Conservation (phyloP, 495 filamentous ascomycete species). For the Aspergillus kassunensis region DNA sequence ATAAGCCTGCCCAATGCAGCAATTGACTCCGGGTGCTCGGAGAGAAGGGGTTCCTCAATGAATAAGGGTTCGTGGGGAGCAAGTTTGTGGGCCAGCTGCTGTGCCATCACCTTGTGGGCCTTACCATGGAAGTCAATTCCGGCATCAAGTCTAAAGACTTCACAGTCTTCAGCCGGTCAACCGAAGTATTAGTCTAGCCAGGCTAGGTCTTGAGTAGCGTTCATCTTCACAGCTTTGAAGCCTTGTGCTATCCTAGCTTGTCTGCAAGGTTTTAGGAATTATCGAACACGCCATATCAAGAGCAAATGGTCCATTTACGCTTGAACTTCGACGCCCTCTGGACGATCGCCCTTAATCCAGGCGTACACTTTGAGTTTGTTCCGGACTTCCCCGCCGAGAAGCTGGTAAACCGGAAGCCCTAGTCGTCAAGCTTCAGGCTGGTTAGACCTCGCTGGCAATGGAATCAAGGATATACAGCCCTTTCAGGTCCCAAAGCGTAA, state of each 20-base stretch:
- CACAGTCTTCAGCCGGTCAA: constrained; percentile 63
- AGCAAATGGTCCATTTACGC: neutral
- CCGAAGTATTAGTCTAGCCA: constrained; percentile 68
- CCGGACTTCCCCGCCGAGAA: constrained; percentile 69
- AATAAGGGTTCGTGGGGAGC: constrained; percentile 68
- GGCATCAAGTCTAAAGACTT: constrained; percentile 64
- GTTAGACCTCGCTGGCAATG: neutral
- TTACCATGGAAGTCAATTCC: constrained; percentile 75
- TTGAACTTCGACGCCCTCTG: constrained; percentile 53
- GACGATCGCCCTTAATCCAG: constrained; percentile 79
- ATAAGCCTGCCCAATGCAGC: constrained; percentile 58
- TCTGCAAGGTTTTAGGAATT: constrained; percentile 40
- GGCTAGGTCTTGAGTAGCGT: constrained; percentile 69
- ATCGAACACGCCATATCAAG: neutral
- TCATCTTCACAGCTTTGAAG: constrained; percentile 74
- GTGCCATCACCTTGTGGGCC: constrained; percentile 74
- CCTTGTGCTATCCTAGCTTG: constrained; percentile 63
- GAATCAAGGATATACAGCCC: constrained; percentile 5
- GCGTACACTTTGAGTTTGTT: constrained; percentile 70
- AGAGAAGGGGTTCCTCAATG: constrained; percentile 71
- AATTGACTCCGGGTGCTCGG: constrained; percentile 64
- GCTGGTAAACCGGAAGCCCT: constrained; percentile 62
- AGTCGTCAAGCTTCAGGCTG: constrained; percentile 31
- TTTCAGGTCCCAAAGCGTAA: constrained; percentile 76
- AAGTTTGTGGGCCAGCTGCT: constrained; percentile 66